Base-by-base conservation (phyloP, 148 eudicot genomes). In the Chenopodium suecicum region DNA sequence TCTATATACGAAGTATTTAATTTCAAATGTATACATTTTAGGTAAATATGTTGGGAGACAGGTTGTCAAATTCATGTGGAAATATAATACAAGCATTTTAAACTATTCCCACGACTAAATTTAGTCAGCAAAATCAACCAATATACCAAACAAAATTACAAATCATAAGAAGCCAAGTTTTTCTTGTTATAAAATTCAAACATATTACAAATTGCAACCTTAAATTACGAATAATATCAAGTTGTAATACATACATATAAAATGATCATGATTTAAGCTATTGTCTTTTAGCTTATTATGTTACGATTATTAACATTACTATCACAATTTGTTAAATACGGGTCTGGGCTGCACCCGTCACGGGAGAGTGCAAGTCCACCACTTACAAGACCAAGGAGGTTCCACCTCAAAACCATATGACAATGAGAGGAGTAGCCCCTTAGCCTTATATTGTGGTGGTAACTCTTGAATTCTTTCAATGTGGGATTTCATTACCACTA, bases 1-100 rank as follows among this genome's bases (percentile, higher is more conserved):
- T 2, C 23, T 54, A 27, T 31, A 31, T 31, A 31, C 0, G 32
- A 31, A 7, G 22, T n/a, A 19, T 12, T 23, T 63, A 7, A 9
- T 22, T 76, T 22, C 58, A 3, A 70, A 70, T 72, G 27, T 72
- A 31, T 1, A 71, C 52, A 41, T 73, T 23, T 19, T 44, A 64
- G 27, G 31, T 58, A 77, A 6, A 32, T 1, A 76, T 4, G 41
- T 78, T 65, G 80, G 80, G 48, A 74, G 12, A 54, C 81, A 69
- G 62, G 66, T 69, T 79, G 66, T 68, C 74, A 79, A 79, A 32
- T 68, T 79, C 65, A 31, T 50, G 3, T 29, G 17, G 25, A 69
- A 73, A 72, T 20, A 44, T 68, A 25, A 41, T 77, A 3, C 52
- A 47, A 66, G 34, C 48, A 78, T 9, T 10, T 17, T 65, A 2